Evolutionary conservation across 371 early-diverging fungal genomes (phyloP).

Genomic region (Mucor irregularis): DNA sequence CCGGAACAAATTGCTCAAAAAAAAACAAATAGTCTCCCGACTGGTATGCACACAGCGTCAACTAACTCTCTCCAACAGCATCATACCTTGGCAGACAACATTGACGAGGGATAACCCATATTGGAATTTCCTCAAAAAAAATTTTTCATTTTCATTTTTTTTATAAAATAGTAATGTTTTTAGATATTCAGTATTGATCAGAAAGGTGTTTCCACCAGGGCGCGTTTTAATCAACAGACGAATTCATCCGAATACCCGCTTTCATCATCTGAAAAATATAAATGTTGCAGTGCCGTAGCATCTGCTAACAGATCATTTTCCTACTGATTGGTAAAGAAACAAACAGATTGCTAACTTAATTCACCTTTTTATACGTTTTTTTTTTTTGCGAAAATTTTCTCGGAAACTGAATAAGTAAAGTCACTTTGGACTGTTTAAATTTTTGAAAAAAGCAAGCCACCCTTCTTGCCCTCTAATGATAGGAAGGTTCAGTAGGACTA

Average conservation of each 20-base stretch:
- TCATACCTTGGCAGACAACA: too few relatives aligned
- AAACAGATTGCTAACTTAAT: constrained; percentile 5
- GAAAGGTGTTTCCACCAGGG: constrained; percentile 44
- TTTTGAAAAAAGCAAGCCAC: too few relatives aligned
- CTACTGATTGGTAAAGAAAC: constrained; percentile 40
- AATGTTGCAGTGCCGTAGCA: constrained; percentile 37
- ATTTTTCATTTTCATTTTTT: constrained; percentile 20
- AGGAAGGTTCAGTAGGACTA: too few relatives aligned
- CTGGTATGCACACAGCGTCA: too few relatives aligned
- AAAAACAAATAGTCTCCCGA: too few relatives aligned
- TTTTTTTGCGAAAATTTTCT: constrained; percentile 9
- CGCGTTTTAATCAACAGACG: constrained; percentile 41
- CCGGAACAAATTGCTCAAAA: too few relatives aligned
- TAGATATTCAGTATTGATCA: constrained; percentile 24
- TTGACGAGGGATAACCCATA: too few relatives aligned
- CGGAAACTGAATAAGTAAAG: background rate
- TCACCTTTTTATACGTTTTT: constrained; percentile 12
- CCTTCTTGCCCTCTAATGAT: too few relatives aligned
- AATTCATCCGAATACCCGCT: constrained; percentile 46
- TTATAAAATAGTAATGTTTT: background rate
- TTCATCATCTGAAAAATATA: constrained; percentile 52
- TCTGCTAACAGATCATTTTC: constrained; percentile 48
- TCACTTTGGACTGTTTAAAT: background rate
- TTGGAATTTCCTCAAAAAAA: too few relatives aligned
- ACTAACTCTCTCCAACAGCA: too few relatives aligned